Base-by-base conservation (phyloP, 2,329 filamentous ascomycete species). In the Periconia sp. region DNA sequence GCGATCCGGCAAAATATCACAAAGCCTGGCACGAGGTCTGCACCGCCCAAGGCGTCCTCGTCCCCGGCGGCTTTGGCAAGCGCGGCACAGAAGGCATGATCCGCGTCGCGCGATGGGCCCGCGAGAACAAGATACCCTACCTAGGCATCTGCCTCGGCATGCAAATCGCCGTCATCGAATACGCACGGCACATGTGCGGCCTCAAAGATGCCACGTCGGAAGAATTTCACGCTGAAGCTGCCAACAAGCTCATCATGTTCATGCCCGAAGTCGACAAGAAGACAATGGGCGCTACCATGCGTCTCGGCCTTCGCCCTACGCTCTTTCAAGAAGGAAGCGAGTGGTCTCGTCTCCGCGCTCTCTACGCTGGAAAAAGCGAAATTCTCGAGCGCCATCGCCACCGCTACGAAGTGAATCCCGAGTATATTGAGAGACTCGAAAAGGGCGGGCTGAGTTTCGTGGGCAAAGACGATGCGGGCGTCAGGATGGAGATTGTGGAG, bases 21-120 rank as follows among this genome's bases (percentile, higher is more conserved):
- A 86, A 88, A 61, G 90, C 92, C 1, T 96, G 92, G 92, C 82
- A 91, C 60, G 77, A 81, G 21, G 79, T 95, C 26, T 86, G 84
- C 69, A 86, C 83, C 2, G 88, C 90, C 57, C 63, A 83, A 4
- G 85, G 84, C 25, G 79, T 88, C 43, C 77, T 87, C 5, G 81
- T 88, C 4, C 87, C 87, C 2, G 91, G 84, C 41, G 91, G 89
- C 1, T 96, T 96, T 57, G 92, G 92, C 34, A 73, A 78, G 25
- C 80, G 94, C 57, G 92, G 90, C 44, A 90, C 84, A 0, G 86
- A 92, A 65, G 94, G 94, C 50, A 97, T 97, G 91, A 86, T 97
- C 61, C 77, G 83, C 41, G 88, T 87, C 3, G 87, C 88, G n/a
- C 86, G 85, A 52, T 96, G 88, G 86, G 92, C 92, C 2, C 85